Evolutionary conservation across 1,284 basidiomycete species (phyloP), one percentile per base, ranked within the genome.

Genomic region (Sanghuangporus weigelae): DNA sequence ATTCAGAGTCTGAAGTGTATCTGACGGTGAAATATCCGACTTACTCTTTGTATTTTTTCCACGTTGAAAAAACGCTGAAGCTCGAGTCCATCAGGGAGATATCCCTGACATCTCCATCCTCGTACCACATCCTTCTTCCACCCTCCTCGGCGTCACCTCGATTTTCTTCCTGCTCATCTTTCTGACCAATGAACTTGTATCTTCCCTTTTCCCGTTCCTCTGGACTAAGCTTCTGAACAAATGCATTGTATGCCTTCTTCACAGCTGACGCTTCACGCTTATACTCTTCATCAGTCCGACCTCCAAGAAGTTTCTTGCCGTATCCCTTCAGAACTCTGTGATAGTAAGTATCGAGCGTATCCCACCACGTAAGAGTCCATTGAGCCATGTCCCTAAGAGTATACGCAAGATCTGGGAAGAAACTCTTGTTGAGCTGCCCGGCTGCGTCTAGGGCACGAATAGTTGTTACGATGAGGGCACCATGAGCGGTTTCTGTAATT

Each of bases 1-100:
- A 11, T 23, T 51, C 19, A 26, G 49, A 26, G 26, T 26, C 49
- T 12, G 7, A 23, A 12, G 26, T 26, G 26, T 26, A 38, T 38
- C 12, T n/a, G n/a, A 38, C 16, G 31, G 16, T 19, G 14, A 7
- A 7, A 35, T 54, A 38, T n/a, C 10, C 16, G 39, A 19, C 63
- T 54, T 71, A 72, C 8, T 69, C 69, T 65, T 71, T 76, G 68
- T 78, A 78, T 23, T 76, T 72, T 67, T 77, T 79, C 75, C 76
- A 79, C 38, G 71, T 70, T 16, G 69, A 67, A 2, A 72, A 69
- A 14, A 76, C 61, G 6, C 66, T 70, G 51, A 73, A 70, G 44
- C 70, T 69, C 1, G 64, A 63, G 39, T 66, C 48, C 8, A 66
- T 48, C 12, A 60, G 19, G 21, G 67, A 60, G 36, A 63, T 50